A percentile compares a stretch with the other conserved stretches of the same genome.
Evolutionary conservation across 2,329 filamentous ascomycete genomes (phyloP).

Genomic region (Lasiodiplodia sp.): DNA sequence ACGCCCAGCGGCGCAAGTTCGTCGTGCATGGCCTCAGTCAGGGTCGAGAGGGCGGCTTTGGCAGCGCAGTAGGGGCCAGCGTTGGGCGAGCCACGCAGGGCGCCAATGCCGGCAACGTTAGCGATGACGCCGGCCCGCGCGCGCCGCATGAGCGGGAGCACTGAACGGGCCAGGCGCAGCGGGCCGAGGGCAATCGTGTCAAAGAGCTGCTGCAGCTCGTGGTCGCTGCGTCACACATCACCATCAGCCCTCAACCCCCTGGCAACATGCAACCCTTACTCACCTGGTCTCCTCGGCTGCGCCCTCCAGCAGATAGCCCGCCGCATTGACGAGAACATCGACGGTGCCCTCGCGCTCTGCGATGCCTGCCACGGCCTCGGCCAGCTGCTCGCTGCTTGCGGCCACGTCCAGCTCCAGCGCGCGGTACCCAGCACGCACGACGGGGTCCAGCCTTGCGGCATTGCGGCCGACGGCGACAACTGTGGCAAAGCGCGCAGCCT

Average conservation of each 20-base stretch:
- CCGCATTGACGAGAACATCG: conserved; percentile 58
- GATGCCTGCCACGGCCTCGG: conserved; percentile 47
- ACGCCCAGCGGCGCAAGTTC: conserved; percentile 57
- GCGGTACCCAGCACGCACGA: conserved; percentile 47
- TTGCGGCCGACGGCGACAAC: conserved; percentile 59
- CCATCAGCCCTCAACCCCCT: conserved; percentile 40
- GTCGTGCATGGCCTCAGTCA: conserved; percentile 52
- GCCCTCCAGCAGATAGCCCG: conserved; percentile 54
- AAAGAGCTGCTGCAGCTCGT: conserved; percentile 53
- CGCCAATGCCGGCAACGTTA: conserved; percentile 57
- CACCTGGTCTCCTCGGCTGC: conserved; percentile 55
- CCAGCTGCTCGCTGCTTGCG: conserved; percentile 43
- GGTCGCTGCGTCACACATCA: conserved; percentile 42
- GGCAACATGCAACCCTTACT: conserved; percentile 29
- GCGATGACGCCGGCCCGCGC: conserved; percentile 53
- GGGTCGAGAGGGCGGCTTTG: conserved; percentile 54
- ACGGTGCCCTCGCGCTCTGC: conserved; percentile 48
- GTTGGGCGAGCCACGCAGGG: conserved; percentile 49
- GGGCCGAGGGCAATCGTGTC: conserved; percentile 64
- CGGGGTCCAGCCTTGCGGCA: conserved; percentile 42
- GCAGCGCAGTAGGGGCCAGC: conserved; percentile 55
- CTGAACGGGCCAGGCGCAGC: conserved; percentile 57
- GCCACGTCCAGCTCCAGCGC: conserved; percentile 53
- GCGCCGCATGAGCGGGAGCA: conserved; percentile 56
- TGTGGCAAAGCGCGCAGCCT: conserved; percentile 52